Conservation (phyloP, 768 basidiomycete genomes). For the Amanita phalloides region DNA sequence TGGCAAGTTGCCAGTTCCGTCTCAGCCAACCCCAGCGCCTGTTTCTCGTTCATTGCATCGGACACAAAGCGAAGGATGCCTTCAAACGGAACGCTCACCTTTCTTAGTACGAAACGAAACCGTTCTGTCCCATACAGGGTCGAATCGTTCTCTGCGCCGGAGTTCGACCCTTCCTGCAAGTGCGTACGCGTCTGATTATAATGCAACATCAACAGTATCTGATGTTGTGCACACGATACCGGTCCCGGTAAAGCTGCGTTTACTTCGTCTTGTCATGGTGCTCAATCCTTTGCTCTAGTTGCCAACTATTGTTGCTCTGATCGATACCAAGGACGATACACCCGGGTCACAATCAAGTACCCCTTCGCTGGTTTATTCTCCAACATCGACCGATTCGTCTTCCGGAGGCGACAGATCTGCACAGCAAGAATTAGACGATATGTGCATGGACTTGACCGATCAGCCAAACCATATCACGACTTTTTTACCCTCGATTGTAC, state of each 20-base stretch:
- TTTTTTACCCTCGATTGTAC: background rate
- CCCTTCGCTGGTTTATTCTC: slow-evolving; percentile 47
- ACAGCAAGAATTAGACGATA: slow-evolving; percentile 15
- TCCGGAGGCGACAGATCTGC: slow-evolving; percentile 44
- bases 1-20: slow-evolving; percentile 42
- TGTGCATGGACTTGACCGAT: slow-evolving; percentile 8
- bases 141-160: slow-evolving; percentile 22
- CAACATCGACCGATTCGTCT: slow-evolving; percentile 47
- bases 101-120: slow-evolving; percentile 14
- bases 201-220: background rate
- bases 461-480: background rate
- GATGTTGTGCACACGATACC: background rate
- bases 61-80: slow-evolving; percentile 10
- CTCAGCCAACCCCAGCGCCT: slow-evolving; percentile 11
- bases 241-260: background rate
- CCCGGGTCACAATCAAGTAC: slow-evolving; percentile 36
- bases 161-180: slow-evolving; percentile 31
- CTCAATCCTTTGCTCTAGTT: background rate
- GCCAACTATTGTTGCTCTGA: background rate
- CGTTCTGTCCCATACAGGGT: background rate
- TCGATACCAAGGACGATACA: slow-evolving; percentile 15
- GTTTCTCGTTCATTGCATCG: background rate
- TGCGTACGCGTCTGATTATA: slow-evolving; percentile 8
- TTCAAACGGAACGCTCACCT: slow-evolving; percentile 12
- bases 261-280: background rate